These are phyloP conservation scores for Spathaspora gorwiae DNA, from an alignment of 805 yeast species.

Conservation along the genomic window DNA sequence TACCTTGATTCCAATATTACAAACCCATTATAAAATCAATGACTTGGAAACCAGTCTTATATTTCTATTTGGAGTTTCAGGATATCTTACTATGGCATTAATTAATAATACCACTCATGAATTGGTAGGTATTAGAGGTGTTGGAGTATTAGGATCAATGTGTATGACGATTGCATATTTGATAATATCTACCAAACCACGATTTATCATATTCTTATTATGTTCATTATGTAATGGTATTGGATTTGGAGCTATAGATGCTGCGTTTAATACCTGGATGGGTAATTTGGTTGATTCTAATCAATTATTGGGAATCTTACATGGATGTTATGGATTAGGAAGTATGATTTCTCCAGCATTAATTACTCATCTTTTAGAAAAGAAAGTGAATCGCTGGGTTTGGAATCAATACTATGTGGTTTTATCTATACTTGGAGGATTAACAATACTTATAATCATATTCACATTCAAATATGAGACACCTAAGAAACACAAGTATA, in stretches of 20 bases:
- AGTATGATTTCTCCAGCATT: conserved; percentile 49
- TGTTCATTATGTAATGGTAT: conserved; percentile 45
- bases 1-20: conserved; percentile 50
- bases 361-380: conserved; percentile 37
- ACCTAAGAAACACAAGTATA: conserved; percentile 38
- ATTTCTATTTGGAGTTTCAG: conserved; percentile 49
- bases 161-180: conserved; percentile 36
- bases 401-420: conserved; percentile 47
- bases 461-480: conserved; percentile 40
- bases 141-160: conserved; percentile 29
- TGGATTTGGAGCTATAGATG: conserved; percentile 55
- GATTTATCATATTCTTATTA: conserved; percentile 35
- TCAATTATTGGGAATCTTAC: conserved; percentile 48
- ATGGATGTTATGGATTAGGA: conserved; percentile 52
- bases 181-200: conserved; percentile 37
- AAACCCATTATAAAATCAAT: conserved; percentile 42
- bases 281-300: conserved; percentile 45
- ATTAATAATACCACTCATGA: conserved; percentile 40
- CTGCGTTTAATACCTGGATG: conserved; percentile 51
- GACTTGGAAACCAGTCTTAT: conserved; percentile 46
- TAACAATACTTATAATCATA: conserved; percentile 18
- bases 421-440: conserved; percentile 22
- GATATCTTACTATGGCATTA: conserved; percentile 53
- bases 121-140: conserved; percentile 46
- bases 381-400: conserved; percentile 33